Conservation (phyloP, 1,284 basidiomycete species). For the Vanrija sp. region DNA sequence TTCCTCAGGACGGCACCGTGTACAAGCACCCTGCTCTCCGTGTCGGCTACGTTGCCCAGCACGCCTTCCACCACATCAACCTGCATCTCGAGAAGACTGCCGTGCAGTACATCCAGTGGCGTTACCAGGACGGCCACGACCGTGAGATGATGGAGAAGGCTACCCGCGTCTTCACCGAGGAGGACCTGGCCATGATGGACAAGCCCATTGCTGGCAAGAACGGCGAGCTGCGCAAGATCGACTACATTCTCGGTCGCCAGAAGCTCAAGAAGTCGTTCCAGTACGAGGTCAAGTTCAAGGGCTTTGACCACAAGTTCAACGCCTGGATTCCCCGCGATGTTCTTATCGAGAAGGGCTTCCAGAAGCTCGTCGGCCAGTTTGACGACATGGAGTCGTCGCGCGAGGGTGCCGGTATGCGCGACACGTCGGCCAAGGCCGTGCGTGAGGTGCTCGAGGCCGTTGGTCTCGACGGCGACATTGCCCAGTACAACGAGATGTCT, state of each 20-base stretch:
- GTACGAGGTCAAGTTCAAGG: constrained; percentile 96
- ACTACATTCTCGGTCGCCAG: constrained; percentile 83
- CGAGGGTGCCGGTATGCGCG: constrained; percentile 83
- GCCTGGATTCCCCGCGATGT: constrained; percentile 91
- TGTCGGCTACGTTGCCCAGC: constrained; percentile 96
- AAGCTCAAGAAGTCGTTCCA: constrained; percentile 95
- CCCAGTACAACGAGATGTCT: constrained; percentile 93
- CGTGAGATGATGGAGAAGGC: constrained; percentile 90
- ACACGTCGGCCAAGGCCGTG: constrained; percentile 73
- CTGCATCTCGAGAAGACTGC: constrained; percentile 91
- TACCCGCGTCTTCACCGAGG: constrained; percentile 82
- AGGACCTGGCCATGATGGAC: constrained; percentile 77
- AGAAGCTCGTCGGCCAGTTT: constrained; percentile 88
- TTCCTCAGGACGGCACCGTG: constrained; percentile 86
- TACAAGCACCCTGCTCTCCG: constrained; percentile 95
- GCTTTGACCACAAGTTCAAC: constrained; percentile 86
- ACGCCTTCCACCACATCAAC: constrained; percentile 94
- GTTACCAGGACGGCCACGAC: constrained; percentile 98
- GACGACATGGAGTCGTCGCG: constrained; percentile 94
- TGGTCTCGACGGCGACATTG: constrained; percentile 82
- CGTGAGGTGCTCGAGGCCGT: constrained; percentile 90
- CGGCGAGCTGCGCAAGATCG: constrained; percentile 86
- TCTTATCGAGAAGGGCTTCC: constrained; percentile 81
- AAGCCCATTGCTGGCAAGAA: constrained; percentile 87
- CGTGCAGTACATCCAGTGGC: constrained; percentile 96